phyloP scores from a whole-genome alignment of 2,329 filamentous ascomycete species.

The Claviceps spartinae region DNA sequence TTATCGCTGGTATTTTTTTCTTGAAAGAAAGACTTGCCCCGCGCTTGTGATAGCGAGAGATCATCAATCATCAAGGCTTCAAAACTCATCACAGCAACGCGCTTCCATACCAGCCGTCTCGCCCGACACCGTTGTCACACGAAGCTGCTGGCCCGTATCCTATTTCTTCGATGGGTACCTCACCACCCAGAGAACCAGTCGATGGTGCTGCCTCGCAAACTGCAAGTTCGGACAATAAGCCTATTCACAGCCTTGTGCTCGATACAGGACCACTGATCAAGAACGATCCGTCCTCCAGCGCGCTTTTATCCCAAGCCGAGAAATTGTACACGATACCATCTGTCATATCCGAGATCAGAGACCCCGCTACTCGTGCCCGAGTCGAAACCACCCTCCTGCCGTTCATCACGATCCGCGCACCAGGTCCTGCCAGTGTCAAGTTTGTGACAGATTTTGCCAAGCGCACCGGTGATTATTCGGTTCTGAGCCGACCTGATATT shows the following conservation, averaged over 20 bases:
- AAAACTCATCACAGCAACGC: not conserved
- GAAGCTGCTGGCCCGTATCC: not conserved
- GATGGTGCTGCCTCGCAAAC: slow-evolving; percentile 3
- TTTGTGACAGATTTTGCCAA: slow-evolving; percentile 75
- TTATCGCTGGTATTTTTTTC: no score
- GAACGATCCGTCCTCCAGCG: slow-evolving; percentile 76
- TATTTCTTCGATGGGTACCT: slow-evolving; percentile 1
- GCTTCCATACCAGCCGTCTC: not conserved
- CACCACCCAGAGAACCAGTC: slow-evolving; percentile 4
- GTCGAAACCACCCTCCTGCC: slow-evolving; percentile 76
- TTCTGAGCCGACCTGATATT: slow-evolving; percentile 79
- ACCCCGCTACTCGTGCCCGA: slow-evolving; percentile 64
- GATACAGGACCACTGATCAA: slow-evolving; percentile 90
- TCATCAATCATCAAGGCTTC: not conserved
- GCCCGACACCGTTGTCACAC: not conserved
- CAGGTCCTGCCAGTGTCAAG: slow-evolving; percentile 62
- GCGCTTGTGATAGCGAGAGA: not conserved
- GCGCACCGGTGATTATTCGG: slow-evolving; percentile 76
- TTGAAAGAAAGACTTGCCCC: not conserved
- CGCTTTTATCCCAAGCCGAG: slow-evolving; percentile 64
- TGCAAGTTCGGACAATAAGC: slow-evolving; percentile 32
- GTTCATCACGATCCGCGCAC: slow-evolving; percentile 66
- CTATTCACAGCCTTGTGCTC: slow-evolving; percentile 71
- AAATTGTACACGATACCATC: slow-evolving; percentile 70
- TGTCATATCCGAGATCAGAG: slow-evolving; percentile 78